Conservation (phyloP, 805 yeast genomes). For the Wickerhamiella sergipiensis region DNA sequence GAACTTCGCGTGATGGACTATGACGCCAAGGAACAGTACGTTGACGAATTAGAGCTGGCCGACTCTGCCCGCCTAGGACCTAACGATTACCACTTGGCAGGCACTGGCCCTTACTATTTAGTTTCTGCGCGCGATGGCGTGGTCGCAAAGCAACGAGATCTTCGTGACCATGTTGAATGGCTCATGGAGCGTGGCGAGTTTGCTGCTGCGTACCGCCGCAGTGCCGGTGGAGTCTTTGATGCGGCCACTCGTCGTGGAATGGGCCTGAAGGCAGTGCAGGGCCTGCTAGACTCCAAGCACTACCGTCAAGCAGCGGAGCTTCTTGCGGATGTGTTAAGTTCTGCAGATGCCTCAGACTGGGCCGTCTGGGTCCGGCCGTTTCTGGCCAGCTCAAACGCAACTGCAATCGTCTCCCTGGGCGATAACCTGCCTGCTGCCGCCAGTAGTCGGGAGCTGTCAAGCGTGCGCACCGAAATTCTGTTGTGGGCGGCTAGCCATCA, state of each 20-base stretch:
- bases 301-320: slow-evolving; percentile 48
- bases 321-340: slow-evolving; percentile 29
- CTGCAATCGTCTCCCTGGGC: slow-evolving; percentile 35
- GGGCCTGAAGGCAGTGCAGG: slow-evolving; percentile 43
- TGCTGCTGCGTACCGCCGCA: slow-evolving; percentile 48
- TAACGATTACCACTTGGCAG: slow-evolving; percentile 46
- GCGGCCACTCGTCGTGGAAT: slow-evolving; percentile 26
- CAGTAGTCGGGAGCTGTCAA: slow-evolving; percentile 4
- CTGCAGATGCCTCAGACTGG: slow-evolving; percentile 39
- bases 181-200: slow-evolving; percentile 39
- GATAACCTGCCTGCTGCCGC: slow-evolving; percentile 41
- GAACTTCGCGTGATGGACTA: slow-evolving; percentile 59
- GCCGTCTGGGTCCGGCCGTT: slow-evolving; percentile 44
- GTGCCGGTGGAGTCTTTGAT: background rate
- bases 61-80: slow-evolving; percentile 47
- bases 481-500: slow-evolving; percentile 31
- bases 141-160: slow-evolving; percentile 53
- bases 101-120: slow-evolving; percentile 39
- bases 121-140: slow-evolving; percentile 76
- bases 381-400: slow-evolving; percentile 20
- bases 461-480: slow-evolving; percentile 35
- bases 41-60: slow-evolving; percentile 61
- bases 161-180: slow-evolving; percentile 66
- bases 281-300: slow-evolving; percentile 24
- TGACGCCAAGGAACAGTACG: slow-evolving; percentile 60